These are phyloP conservation scores for Alternaria brassicae DNA, from an alignment of 2,329 filamentous ascomycete genomes.

Conservation along the genomic window DNA sequence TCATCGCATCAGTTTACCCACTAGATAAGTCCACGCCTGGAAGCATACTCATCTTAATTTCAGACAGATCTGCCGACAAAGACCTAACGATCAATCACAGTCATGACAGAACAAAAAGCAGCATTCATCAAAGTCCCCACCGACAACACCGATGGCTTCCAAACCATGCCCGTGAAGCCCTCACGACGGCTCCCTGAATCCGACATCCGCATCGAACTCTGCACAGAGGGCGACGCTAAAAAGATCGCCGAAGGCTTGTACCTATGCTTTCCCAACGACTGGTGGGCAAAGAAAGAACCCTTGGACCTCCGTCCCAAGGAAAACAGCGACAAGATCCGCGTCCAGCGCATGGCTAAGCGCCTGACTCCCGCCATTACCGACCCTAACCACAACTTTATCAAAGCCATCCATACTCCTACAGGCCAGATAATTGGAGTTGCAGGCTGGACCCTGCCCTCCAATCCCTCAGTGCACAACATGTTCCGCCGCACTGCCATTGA, in stretches of 20 bases:
- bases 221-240: constrained; percentile 24
- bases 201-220: constrained; percentile 28
- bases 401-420: constrained; percentile 33
- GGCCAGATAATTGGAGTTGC: constrained; percentile 35
- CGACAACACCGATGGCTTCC: constrained; percentile 1
- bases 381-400: constrained; percentile 33
- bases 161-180: constrained; percentile 32
- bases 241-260: constrained; percentile 40
- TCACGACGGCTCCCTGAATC: constrained; percentile 25
- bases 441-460: constrained; percentile 34
- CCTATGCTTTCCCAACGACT: constrained; percentile 27
- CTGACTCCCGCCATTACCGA: constrained; percentile 26
- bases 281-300: constrained; percentile 36
- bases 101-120: constrained; percentile 24
- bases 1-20: neutral
- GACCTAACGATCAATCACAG: neutral
- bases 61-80: no score
- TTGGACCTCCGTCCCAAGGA: constrained; percentile 18
- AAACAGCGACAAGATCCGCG: constrained; percentile 11
- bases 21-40: neutral
- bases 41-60: no score
- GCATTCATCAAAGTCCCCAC: constrained; percentile 26
- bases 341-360: constrained; percentile 30
- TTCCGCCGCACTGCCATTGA: constrained; percentile 28
- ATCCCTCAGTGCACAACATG: constrained; percentile 26